Percentiles rank a stretch among this genome's conserved stretches.
phyloP scores from a whole-genome alignment of 768 basidiomycete genomes.

The Russula dissimulans region DNA sequence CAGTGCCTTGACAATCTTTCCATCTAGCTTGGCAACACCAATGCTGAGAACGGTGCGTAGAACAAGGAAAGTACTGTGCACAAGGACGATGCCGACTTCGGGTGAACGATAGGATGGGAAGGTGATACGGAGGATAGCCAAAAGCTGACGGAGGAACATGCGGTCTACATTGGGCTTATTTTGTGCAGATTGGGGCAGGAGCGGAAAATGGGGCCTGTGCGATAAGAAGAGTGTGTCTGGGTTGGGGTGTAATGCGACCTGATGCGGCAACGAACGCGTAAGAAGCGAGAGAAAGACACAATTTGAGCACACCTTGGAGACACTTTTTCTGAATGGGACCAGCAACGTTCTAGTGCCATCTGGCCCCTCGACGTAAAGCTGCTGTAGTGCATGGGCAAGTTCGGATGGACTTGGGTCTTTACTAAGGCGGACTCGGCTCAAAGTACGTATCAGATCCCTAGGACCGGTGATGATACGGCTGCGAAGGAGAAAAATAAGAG shows the following conservation, averaged over 20 bases:
- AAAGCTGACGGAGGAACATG: slow-evolving; percentile 61
- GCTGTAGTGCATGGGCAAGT: slow-evolving; percentile 41
- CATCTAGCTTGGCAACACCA: slow-evolving; percentile 81
- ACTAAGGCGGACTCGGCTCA: neutral
- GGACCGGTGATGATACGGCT: slow-evolving; percentile 15
- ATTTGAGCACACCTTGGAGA: slow-evolving; percentile 46
- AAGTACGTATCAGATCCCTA: slow-evolving; percentile 6
- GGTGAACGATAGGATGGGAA: slow-evolving; percentile 55
- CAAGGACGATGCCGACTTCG: slow-evolving; percentile 61
- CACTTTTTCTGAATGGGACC: slow-evolving; percentile 52
- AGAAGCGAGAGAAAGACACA: neutral
- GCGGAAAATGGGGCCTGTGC: slow-evolving; percentile 49
- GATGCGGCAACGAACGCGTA: neutral
- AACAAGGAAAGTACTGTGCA: slow-evolving; percentile 82
- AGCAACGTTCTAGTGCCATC: slow-evolving; percentile 57
- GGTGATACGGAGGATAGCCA: slow-evolving; percentile 64
- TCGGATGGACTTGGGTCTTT: slow-evolving; percentile 27
- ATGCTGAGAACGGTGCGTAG: slow-evolving; percentile 82
- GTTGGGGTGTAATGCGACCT: slow-evolving; percentile 43
- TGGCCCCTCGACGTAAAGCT: slow-evolving; percentile 50
- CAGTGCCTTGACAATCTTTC: slow-evolving; percentile 79
- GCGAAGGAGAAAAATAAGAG: slow-evolving; percentile 6
- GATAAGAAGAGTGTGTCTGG: slow-evolving; percentile 43
- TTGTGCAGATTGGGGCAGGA: slow-evolving; percentile 30
- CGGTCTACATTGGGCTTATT: slow-evolving; percentile 60